phyloP scores from a whole-genome alignment of 441 rosid species.

The Lepidium campestre region DNA sequence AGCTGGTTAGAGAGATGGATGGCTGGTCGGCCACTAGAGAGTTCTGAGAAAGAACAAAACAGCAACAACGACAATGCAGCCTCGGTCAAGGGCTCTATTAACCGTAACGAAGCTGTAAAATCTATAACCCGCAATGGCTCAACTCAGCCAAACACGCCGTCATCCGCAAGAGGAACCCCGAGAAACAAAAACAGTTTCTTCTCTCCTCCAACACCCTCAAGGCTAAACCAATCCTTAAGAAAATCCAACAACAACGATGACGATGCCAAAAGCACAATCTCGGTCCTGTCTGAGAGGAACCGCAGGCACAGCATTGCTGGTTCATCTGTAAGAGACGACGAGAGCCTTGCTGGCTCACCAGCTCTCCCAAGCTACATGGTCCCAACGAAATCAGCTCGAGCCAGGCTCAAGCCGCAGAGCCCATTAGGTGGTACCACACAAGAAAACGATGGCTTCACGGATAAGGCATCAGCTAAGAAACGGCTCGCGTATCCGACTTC shows the following conservation, averaged over 20 bases:
- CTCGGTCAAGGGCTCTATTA: conserved; percentile 40
- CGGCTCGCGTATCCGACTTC: conserved; percentile 48
- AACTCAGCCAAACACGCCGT: conserved; percentile 28
- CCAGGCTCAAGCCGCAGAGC: conserved; percentile 48
- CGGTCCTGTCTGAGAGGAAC: conserved; percentile 39
- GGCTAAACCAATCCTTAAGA: conserved; percentile 40
- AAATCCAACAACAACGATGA: conserved; percentile 58
- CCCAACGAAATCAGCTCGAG: conserved; percentile 44
- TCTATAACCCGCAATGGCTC: conserved; percentile 50
- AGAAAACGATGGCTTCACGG: conserved; percentile 35
- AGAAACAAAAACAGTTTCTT: conserved; percentile 30
- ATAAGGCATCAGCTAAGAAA: conserved; percentile 41
- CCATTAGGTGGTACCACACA: conserved; percentile 23
- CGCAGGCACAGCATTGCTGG: conserved; percentile 68
- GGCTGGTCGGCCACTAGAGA: conserved; percentile 87
- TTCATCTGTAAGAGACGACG: conserved; percentile 60
- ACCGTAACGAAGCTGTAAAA: conserved; percentile 53
- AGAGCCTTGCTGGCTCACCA: conserved; percentile 45
- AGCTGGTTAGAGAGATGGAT: conserved; percentile 78
- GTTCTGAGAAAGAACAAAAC: conserved; percentile 40
- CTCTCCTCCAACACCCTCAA: conserved; percentile 58
- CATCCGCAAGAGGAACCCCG: conserved; percentile 38
- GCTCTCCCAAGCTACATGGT: conserved; percentile 40
- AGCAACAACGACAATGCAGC: conserved; percentile 31
- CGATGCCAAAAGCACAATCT: conserved; percentile 50